Evolutionary conservation across 73 alveolate species (phyloP), one percentile per base, ranked within the genome.

Genomic region (Paramecium octaurelia): DNA sequence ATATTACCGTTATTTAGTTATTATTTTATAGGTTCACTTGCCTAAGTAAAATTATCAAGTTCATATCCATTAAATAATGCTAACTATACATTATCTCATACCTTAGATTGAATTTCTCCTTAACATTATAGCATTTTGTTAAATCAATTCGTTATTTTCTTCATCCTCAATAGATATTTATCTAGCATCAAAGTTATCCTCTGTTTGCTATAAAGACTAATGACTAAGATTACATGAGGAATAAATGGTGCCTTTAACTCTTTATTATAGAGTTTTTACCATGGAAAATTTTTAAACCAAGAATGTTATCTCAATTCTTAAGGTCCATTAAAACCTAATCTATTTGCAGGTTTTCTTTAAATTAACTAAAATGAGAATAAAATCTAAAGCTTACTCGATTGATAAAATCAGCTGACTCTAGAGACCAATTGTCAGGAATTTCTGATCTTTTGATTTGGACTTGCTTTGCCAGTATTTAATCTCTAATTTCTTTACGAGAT

Each of bases 261-360:
- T 95, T 96, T 98, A 54, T 94, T 95, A 84, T 94, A 93, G 54
- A 98, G 92, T 27, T 93, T 95, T 20, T 95, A 83, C 98, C 99
- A 98, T 58, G 98, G 97, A 68, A 96, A 96, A 88, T 97, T 98
- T 58, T 86, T 93, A 44, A 98, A 93, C 99, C 99, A 98, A 8
- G 99, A 97, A 94, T 98, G 99, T 31, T 92, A 85, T 93, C 97
- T 97, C 58, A 98, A 97, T 96, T 98, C 99, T 35, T 35, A 92
- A 10, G 99, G 99, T 20, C 99, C 99, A 40, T 95, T 86, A 71
- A 96, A 92, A 3, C 99, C 99, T 40, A 98, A 93, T 71, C 99
- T 92, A 89, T 97, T 93, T 20, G 76, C 73, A 8, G 98, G 98
- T 57, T 92, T 94, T 76, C 98, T 88, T 76, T 95, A 90, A 0